Evolutionary conservation across 768 basidiomycete species (phyloP).

Genomic region (Leccinum sublutescens): DNA sequence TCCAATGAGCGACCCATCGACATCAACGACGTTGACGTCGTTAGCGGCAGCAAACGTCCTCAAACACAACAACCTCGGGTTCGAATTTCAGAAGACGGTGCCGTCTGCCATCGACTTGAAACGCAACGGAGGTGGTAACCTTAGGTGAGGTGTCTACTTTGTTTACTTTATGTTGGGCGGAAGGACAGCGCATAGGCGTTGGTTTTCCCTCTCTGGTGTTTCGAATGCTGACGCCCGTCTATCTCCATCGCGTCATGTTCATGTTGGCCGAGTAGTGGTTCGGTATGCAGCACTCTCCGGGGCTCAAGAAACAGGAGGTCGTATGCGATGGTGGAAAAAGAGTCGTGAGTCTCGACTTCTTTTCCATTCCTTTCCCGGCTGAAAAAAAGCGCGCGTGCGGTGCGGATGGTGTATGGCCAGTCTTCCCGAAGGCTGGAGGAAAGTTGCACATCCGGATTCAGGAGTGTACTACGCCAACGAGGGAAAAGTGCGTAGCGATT

Average conservation of each 20-base stretch:
- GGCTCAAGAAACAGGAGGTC: not conserved
- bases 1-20: not conserved
- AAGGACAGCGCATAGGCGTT: too few species aligned
- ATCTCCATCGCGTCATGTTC: not conserved
- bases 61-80: not conserved
- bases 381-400: not conserved
- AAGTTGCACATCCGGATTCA: constrained; percentile 32
- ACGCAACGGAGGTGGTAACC: not conserved
- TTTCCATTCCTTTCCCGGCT: not conserved
- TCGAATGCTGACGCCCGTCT: not conserved
- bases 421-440: constrained; percentile 27
- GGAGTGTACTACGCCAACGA: constrained; percentile 32
- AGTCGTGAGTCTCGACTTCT: constrained; percentile 9
- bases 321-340: not conserved
- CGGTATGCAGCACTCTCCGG: not conserved
- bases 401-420: constrained; percentile 9
- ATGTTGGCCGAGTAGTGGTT: not conserved
- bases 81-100: not conserved
- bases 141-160: not conserved
- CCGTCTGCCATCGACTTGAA: not conserved
- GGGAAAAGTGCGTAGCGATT: constrained; percentile 27
- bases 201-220: not conserved
- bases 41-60: not conserved
- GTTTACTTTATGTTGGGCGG: not conserved
- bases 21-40: not conserved